Evolutionary conservation across 495 filamentous ascomycete genomes (phyloP).

Genomic region (Tuber umbilicatum): DNA sequence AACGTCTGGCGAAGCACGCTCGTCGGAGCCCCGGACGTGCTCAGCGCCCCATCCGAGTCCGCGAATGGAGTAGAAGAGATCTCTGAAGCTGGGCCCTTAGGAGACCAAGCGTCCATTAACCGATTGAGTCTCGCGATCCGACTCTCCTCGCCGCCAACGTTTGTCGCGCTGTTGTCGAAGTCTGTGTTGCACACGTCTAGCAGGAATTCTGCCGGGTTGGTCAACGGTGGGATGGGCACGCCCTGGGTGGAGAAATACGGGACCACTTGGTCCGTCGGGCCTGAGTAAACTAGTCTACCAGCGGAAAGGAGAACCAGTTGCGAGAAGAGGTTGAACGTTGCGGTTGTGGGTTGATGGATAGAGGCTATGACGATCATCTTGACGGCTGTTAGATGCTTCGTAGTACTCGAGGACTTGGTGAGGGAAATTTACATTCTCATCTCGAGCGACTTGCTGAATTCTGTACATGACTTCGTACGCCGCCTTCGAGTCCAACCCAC

Average conservation of each 20-base stretch:
- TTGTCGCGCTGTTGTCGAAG: slow-evolving; percentile 47
- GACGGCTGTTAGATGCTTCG: slow-evolving; percentile 37
- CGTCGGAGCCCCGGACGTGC: neutral
- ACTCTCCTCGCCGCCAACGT: slow-evolving; percentile 44
- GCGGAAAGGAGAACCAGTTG: slow-evolving; percentile 65
- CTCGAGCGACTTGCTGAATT: slow-evolving; percentile 55
- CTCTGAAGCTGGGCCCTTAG: neutral
- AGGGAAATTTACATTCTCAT: slow-evolving; percentile 48
- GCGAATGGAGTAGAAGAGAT: slow-evolving; percentile 1
- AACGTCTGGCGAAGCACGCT: slow-evolving; percentile 26
- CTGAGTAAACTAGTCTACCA: slow-evolving; percentile 65
- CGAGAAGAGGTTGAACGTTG: slow-evolving; percentile 71
- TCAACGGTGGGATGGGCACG: slow-evolving; percentile 55
- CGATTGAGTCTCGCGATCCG: slow-evolving; percentile 6
- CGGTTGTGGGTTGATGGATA: slow-evolving; percentile 75
- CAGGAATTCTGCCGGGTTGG: slow-evolving; percentile 71
- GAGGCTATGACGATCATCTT: slow-evolving; percentile 62
- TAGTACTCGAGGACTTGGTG: slow-evolving; percentile 43
- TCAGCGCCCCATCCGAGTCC: slow-evolving; percentile 16
- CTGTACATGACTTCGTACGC: slow-evolving; percentile 63
- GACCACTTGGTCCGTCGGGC: slow-evolving; percentile 50
- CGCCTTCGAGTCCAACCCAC: slow-evolving; percentile 65
- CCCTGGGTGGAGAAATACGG: slow-evolving; percentile 56
- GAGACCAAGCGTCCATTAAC: slow-evolving; percentile 48
- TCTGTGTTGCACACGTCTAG: slow-evolving; percentile 71